Evolutionary conservation across 768 basidiomycete species (phyloP).

Genomic region (Russula brevipes): DNA sequence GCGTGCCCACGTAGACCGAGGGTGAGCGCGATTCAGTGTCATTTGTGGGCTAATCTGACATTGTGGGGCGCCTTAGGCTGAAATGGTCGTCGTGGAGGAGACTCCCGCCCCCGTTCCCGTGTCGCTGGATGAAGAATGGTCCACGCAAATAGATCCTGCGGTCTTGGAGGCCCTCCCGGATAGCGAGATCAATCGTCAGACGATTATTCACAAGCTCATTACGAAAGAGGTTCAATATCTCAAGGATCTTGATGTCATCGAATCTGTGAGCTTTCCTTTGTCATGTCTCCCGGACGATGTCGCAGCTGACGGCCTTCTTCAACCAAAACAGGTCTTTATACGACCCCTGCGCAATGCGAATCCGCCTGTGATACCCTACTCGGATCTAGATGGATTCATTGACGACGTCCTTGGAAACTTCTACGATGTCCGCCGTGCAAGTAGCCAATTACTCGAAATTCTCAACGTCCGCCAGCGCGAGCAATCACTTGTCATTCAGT

Average conservation of each 20-base stretch:
- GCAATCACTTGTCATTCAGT: constrained; percentile 73
- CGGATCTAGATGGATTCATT: constrained; percentile 74
- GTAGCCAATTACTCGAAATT: constrained; percentile 74
- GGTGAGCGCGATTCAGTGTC: constrained; percentile 36
- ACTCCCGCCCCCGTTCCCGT: neutral
- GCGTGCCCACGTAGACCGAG: constrained; percentile 58
- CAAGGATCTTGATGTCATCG: constrained; percentile 79
- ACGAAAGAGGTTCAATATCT: constrained; percentile 85
- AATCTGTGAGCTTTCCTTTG: constrained; percentile 46
- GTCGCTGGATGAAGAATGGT: constrained; percentile 43
- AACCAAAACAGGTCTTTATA: constrained; percentile 45
- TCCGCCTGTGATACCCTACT: constrained; percentile 50
- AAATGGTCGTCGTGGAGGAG: constrained; percentile 12
- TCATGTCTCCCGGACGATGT: constrained; percentile 35
- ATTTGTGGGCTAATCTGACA: constrained; percentile 6
- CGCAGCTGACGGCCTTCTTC: constrained; percentile 37
- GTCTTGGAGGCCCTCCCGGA: constrained; percentile 56
- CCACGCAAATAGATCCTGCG: constrained; percentile 43
- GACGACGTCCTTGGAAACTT: constrained; percentile 90
- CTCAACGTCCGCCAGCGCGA: constrained; percentile 83
- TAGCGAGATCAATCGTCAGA: constrained; percentile 80
- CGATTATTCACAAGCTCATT: constrained; percentile 84
- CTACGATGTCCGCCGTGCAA: constrained; percentile 79
- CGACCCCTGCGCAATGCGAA: constrained; percentile 47
- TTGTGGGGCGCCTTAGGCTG: neutral